phyloP scores from a whole-genome alignment of 768 basidiomycete species.

The Omphalotus guepiniiformis region DNA sequence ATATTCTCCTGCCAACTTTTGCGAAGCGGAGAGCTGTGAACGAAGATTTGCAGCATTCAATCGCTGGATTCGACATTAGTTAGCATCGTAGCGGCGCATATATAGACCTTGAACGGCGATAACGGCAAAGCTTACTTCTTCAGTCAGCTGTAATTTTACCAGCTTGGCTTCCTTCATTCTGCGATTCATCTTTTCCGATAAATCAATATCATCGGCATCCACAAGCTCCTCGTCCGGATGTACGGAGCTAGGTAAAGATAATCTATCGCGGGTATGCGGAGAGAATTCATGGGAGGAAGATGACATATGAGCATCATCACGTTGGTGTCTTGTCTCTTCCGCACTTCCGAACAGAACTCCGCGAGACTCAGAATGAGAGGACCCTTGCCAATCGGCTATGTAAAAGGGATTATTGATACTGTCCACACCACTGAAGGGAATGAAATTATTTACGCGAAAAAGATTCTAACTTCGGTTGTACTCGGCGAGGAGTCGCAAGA shows the following conservation, averaged over 20 bases:
- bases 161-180: constrained; percentile 19
- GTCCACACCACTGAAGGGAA: too few species aligned
- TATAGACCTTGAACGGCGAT: constrained; percentile 6
- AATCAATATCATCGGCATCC: constrained; percentile 16
- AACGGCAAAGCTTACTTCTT: constrained; percentile 17
- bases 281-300: constrained; percentile 2
- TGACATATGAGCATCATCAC: neutral
- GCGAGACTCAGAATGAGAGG: too few species aligned
- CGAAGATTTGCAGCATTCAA: constrained; percentile 15
- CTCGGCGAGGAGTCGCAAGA: constrained; percentile 2
- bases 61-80: too few species aligned
- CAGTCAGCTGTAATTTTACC: constrained; percentile 19
- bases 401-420: neutral
- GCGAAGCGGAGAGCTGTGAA: constrained; percentile 13
- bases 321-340: neutral
- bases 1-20: constrained; percentile 12
- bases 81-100: neutral
- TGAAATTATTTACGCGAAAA: neutral
- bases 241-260: neutral
- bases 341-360: neutral
- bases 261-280: neutral
- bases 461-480: neutral
- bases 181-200: constrained; percentile 18
- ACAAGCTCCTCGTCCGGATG: neutral
- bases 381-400: neutral